phyloP scores from a whole-genome alignment of 192 early-diverging fungal genomes.

The Tieghemiomyces parasiticus region DNA sequence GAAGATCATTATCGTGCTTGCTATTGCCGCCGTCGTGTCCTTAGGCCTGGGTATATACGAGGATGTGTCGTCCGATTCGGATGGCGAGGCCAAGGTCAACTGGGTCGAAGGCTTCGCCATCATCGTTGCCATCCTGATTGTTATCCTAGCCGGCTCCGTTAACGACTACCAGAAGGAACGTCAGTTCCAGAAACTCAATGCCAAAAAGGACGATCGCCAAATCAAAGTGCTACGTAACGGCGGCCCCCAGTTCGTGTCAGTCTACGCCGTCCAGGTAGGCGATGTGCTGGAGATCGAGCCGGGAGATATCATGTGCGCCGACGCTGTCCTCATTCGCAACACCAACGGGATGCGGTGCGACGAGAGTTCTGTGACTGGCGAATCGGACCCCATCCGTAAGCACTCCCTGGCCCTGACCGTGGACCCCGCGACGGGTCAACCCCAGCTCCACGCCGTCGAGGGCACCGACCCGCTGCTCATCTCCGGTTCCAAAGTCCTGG shows the following conservation, averaged over 20 bases:
- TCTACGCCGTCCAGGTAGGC: slow-evolving; percentile 73
- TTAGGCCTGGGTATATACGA: slow-evolving; percentile 69
- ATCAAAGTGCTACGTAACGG: slow-evolving; percentile 65
- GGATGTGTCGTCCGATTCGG: slow-evolving; percentile 39
- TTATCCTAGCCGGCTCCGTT: slow-evolving; percentile 56
- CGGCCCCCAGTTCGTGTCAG: slow-evolving; percentile 46
- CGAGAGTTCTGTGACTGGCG: slow-evolving; percentile 89
- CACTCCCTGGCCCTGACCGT: slow-evolving; percentile 32
- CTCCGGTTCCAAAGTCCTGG: slow-evolving; percentile 81
- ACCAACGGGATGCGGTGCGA: slow-evolving; percentile 69
- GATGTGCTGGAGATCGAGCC: slow-evolving; percentile 78
- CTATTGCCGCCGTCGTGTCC: slow-evolving; percentile 61
- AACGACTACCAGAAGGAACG: slow-evolving; percentile 80
- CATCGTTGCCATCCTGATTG: slow-evolving; percentile 63
- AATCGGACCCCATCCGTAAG: slow-evolving; percentile 85
- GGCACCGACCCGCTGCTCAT: slow-evolving; percentile 68
- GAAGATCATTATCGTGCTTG: slow-evolving; percentile 64
- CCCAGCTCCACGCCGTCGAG: slow-evolving; percentile 15
- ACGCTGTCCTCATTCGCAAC: slow-evolving; percentile 69
- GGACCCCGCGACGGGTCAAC: slow-evolving; percentile 7
- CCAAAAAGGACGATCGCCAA: slow-evolving; percentile 71
- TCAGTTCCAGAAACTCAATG: slow-evolving; percentile 72
- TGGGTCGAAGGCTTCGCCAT: slow-evolving; percentile 85
- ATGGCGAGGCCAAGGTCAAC: slow-evolving; percentile 37
- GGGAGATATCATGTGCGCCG: slow-evolving; percentile 86